Conservation (phyloP, 805 yeast genomes). For the Lachancea quebecensis region DNA sequence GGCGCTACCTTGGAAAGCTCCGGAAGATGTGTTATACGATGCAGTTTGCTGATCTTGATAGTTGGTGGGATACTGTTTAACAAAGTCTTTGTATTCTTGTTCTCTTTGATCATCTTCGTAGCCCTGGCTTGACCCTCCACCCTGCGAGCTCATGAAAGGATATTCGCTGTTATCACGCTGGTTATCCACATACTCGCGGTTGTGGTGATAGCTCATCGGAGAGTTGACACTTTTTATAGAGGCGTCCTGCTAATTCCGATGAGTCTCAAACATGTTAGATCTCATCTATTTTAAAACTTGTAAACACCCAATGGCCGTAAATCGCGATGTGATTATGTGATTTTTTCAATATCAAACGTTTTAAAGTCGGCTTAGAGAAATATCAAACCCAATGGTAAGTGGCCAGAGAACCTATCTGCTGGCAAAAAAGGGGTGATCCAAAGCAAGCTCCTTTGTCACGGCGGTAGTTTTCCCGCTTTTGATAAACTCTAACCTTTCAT, state of each 20-base stretch:
- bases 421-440: too few relatives aligned
- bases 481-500: slow-evolving; percentile 13
- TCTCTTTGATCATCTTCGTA: slow-evolving; percentile 1
- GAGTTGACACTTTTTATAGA: not conserved
- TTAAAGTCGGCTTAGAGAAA: too few relatives aligned
- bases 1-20: not conserved
- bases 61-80: slow-evolving; percentile 12
- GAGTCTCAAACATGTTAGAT: not conserved
- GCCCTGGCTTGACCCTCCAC: not conserved
- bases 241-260: not conserved
- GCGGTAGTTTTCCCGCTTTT: slow-evolving; percentile 2
- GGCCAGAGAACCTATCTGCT: too few relatives aligned
- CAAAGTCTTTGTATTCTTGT: slow-evolving; percentile 16
- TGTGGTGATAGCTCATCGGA: slow-evolving; percentile 1
- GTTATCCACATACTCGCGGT: not conserved
- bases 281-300: not conserved
- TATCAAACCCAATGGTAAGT: too few relatives aligned
- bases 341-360: too few relatives aligned
- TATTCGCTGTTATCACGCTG: not conserved
- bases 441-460: not conserved
- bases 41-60: not conserved
- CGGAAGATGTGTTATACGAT: too few relatives aligned
- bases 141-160: not conserved
- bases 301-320: not conserved
- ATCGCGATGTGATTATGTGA: too few relatives aligned